Conservation (phyloP, 495 filamentous ascomycete species). For the Xylaria nigripes region DNA sequence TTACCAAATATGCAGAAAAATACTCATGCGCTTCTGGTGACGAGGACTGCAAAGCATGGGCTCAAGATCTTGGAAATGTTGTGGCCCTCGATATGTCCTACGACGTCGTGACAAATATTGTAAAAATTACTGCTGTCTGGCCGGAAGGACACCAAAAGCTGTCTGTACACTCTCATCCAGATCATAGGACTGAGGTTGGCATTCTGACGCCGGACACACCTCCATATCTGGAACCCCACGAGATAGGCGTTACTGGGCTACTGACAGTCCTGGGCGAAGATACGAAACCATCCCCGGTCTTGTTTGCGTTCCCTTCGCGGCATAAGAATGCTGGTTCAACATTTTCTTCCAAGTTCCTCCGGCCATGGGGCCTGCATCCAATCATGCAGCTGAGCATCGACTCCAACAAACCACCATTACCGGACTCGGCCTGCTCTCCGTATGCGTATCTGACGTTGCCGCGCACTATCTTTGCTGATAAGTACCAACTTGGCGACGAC, state of each 20-base stretch:
- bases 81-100: conserved; percentile 71
- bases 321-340: conserved; percentile 53
- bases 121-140: conserved; percentile 58
- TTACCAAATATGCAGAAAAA: conserved; percentile 50
- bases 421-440: conserved; percentile 51
- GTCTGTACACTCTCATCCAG: conserved; percentile 25
- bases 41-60: conserved; percentile 28
- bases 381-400: conserved; percentile 55
- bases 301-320: conserved; percentile 86
- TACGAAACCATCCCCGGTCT: conserved; percentile 53
- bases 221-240: conserved; percentile 51
- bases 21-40: conserved; percentile 43
- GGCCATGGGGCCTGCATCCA: conserved; percentile 82
- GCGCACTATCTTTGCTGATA: conserved; percentile 74
- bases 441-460: conserved; percentile 85
- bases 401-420: conserved; percentile 31
- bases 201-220: conserved; percentile 63
- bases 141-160: conserved; percentile 35
- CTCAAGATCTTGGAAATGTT: conserved; percentile 35
- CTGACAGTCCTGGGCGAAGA: conserved; percentile 73
- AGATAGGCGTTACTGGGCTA: conserved; percentile 69
- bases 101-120: conserved; percentile 57
- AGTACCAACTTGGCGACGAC: conserved; percentile 69
- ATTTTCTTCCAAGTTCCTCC: conserved; percentile 47
- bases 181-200: conserved; percentile 63